Base-by-base conservation (phyloP, 225 moss, liverwort and hornwort genomes). In the Polytrichum commune region DNA sequence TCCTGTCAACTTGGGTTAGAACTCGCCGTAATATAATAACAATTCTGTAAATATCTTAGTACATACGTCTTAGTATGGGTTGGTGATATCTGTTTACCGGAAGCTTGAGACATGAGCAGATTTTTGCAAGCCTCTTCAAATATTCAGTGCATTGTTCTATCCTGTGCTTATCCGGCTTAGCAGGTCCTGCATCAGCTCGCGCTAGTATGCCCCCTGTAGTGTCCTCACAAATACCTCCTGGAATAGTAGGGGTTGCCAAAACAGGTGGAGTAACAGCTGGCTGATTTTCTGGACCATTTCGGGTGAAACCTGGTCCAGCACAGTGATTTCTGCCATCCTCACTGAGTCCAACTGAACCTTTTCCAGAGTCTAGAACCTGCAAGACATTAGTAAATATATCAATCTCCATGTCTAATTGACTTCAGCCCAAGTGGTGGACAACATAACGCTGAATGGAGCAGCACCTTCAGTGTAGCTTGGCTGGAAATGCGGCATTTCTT, bases 101-200 rank as follows among this genome's bases (percentile, higher is more conserved):
- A 75, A 88, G 78, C 26, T 76, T 67, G 65, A 88, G 74, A 68
- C 63, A 27, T 54, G 38, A 27, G 85, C 75, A 85, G 64, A 88
- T 71, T 13, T 0, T 69, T 38, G 30, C 7, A 71, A 29, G 26
- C 26, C 16, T 2, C 3, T 69, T 23, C 35, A 66, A 66, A 76
- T 1, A 4, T 55, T 35, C 65, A n/a, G 0, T 23, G 56, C 60
- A 67, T 7, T 25, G 25, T 1, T 13, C 53, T 68, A 9, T 54
- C 27, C 54, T 68, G 33, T 13, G 60, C 32, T 13, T 57, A n/a
- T 57, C 57, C 1, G 55, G 20, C 57, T 19, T 33, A 46, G 27
- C n/a, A 62, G 8, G 33, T 9, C 67, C 68, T 27, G 46, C 33
- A 24, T 3, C 19, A 33, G 16, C 25, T 18, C 7, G 19, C 25